A percentile compares a stretch with the other conserved stretches of the same genome.
These are phyloP conservation scores for Tolypocladium tropicale DNA, from an alignment of 2,329 filamentous ascomycete species.

Conservation along the genomic window DNA sequence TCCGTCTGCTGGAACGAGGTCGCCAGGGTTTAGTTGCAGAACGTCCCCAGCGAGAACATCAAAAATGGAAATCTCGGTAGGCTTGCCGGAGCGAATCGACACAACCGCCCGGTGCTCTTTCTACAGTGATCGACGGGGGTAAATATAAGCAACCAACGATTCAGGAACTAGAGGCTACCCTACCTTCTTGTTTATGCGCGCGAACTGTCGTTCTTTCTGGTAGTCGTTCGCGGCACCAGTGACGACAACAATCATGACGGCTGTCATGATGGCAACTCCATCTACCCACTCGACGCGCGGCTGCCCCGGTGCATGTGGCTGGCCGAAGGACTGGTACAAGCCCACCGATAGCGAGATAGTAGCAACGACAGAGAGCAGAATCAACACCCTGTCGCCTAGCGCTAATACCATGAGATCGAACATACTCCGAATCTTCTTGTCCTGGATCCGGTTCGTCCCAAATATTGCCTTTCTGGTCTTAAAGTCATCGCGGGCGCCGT, in stretches of 20 bases:
- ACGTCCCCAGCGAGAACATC: constrained; percentile 62
- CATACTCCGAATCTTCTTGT: not conserved
- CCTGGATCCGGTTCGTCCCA: not conserved
- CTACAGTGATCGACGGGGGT: too few species aligned
- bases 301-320: constrained; percentile 28
- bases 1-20: constrained; percentile 61
- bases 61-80: constrained; percentile 51
- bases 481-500: too few species aligned
- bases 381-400: constrained; percentile 35
- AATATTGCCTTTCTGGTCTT: not conserved
- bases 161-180: not conserved
- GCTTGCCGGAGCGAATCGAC: constrained; percentile 56
- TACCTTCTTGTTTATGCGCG: constrained; percentile 39
- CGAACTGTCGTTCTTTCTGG: constrained; percentile 58
- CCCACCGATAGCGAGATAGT: constrained; percentile 56
- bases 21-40: constrained; percentile 57
- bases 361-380: constrained; percentile 55
- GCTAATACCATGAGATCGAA: not conserved
- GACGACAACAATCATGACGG: constrained; percentile 33
- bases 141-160: too few species aligned
- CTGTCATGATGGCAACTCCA: constrained; percentile 57
- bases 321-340: constrained; percentile 54
- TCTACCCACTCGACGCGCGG: constrained; percentile 54
- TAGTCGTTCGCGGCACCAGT: constrained; percentile 46
- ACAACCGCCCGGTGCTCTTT: constrained; percentile 57